Base-by-base conservation (phyloP, 306 rosid genomes). In the Dalbergia cultrata region DNA sequence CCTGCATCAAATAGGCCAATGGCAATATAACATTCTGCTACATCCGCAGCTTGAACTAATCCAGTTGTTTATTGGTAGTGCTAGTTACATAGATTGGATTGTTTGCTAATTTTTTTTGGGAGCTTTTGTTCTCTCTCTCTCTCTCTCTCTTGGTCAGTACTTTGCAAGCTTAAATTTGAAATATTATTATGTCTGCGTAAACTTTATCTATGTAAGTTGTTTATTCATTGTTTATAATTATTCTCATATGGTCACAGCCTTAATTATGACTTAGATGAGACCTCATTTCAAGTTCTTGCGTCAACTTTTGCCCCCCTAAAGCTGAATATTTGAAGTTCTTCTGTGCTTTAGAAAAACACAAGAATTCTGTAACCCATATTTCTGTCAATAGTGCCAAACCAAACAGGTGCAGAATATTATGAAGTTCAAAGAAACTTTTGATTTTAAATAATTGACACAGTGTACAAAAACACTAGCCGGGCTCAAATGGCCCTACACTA, bases 401-500 rank as follows among this genome's bases (percentile, higher is more conserved):
- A 9, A 65, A 67, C 72, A 67, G 49, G 26, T 26, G n/a, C 16
- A 67, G 45, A 78, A 13, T 12, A 26, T 77, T 53, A 21, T 7
- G 54, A 49, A 63, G 19, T 44, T 50, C 35, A 2, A 18, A 67
- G 50, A 18, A 66, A 53, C 33, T 3, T 21, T 21, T 71, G 41
- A 61, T 43, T 62, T 22, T 75, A 10, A 63, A 22, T 43, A 6
- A 37, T 67, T 26, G 33, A 9, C 39, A 1, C 41, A 53, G 13
- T 80, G 52, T 50, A 63, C 74, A 44, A 39, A 65, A 22, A 26
- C 18, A 43, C 37, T 59, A 39, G 67, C 69, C 33, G 3, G 21
- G 64, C 22, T 49, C 39, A 19, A 76, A 69, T 41, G 61, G 49
- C 69, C 53, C 78, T 49, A 43, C 35, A 50, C 37, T 70, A 39